Percentiles rank a stretch among this genome's conserved stretches.
Conservation (phyloP, 2,329 filamentous ascomycete genomes). For the Alternaria triticina region DNA sequence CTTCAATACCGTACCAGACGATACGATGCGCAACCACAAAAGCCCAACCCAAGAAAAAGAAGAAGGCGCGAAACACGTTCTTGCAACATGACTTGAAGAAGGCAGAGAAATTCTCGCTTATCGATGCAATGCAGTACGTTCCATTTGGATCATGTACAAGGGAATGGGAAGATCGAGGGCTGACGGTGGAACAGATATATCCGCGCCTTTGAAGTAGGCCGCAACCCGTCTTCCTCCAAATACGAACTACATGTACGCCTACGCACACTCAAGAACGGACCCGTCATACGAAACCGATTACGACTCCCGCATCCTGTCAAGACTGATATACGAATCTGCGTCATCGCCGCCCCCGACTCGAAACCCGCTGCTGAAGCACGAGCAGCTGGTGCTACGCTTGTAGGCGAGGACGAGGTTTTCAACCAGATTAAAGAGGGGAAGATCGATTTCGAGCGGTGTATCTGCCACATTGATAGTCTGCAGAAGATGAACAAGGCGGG, state of each 20-base stretch:
- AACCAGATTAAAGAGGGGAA: conserved; percentile 75
- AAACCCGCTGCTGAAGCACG: conserved; percentile 75
- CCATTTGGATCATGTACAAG: not conserved
- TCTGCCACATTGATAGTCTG: conserved; percentile 82
- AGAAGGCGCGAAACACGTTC: conserved; percentile 72
- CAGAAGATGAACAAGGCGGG: conserved; percentile 80
- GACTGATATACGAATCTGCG: conserved; percentile 86
- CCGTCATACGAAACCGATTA: conserved; percentile 85
- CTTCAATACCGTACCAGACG: conserved; percentile 43
- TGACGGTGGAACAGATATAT: conserved; percentile 70
- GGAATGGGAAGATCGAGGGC: not conserved
- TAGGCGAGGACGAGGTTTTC: conserved; percentile 87
- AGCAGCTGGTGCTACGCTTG: conserved; percentile 78
- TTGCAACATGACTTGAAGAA: conserved; percentile 67
- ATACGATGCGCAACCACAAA: conserved; percentile 51
- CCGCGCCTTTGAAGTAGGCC: conserved; percentile 89
- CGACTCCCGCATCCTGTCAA: conserved; percentile 88
- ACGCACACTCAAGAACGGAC: conserved; percentile 82
- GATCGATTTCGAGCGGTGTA: conserved; percentile 86
- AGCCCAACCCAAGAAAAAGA: conserved; percentile 53
- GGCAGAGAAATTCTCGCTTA: conserved; percentile 77
- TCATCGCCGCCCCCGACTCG: conserved; percentile 86
- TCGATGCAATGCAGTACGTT: conserved; percentile 87
- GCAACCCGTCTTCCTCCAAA: conserved; percentile 73
- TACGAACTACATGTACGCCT: conserved; percentile 90